Evolutionary conservation across 352 stramenopile species (phyloP).

Genomic region (Globisporangium yorkense): DNA sequence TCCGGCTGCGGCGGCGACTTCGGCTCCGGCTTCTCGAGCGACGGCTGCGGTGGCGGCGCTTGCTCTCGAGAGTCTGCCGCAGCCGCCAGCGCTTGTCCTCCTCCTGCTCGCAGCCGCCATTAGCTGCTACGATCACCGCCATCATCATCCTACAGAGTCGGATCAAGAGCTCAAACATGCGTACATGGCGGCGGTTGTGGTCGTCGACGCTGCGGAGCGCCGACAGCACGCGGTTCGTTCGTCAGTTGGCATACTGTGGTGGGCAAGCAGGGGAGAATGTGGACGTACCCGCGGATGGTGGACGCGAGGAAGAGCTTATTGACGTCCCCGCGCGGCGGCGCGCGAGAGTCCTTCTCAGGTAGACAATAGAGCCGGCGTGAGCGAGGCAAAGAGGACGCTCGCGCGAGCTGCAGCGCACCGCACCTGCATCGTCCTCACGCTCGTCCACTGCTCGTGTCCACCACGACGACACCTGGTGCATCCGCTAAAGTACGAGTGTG

Average conservation of each 20-base stretch:
- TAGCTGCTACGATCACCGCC: neutral
- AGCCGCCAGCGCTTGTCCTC: slow-evolving; percentile 61
- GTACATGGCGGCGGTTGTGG: slow-evolving; percentile 56
- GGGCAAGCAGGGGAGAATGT: neutral
- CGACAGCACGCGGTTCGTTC: neutral
- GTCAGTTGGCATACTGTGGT: neutral
- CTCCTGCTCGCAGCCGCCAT: slow-evolving; percentile 14
- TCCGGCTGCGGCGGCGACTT: neutral
- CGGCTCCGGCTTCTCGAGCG: slow-evolving; percentile 17
- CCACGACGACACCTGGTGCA: too few relatives aligned
- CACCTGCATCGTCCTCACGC: neutral
- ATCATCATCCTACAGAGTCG: neutral
- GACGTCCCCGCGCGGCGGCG: slow-evolving; percentile 38
- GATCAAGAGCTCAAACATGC: neutral
- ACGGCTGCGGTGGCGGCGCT: slow-evolving; percentile 12
- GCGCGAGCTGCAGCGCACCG: neutral
- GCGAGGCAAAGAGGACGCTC: neutral
- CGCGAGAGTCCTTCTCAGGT: slow-evolving; percentile 20
- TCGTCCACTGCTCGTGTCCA: too few relatives aligned
- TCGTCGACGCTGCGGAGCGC: slow-evolving; percentile 31
- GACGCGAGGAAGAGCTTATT: slow-evolving; percentile 64
- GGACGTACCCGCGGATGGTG: slow-evolving; percentile 50
- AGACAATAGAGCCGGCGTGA: neutral
- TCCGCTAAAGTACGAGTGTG: neutral
- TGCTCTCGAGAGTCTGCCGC: slow-evolving; percentile 25